phyloP scores from a whole-genome alignment of 2,329 filamentous ascomycete genomes.

The Drechslerella stenobrocha region DNA sequence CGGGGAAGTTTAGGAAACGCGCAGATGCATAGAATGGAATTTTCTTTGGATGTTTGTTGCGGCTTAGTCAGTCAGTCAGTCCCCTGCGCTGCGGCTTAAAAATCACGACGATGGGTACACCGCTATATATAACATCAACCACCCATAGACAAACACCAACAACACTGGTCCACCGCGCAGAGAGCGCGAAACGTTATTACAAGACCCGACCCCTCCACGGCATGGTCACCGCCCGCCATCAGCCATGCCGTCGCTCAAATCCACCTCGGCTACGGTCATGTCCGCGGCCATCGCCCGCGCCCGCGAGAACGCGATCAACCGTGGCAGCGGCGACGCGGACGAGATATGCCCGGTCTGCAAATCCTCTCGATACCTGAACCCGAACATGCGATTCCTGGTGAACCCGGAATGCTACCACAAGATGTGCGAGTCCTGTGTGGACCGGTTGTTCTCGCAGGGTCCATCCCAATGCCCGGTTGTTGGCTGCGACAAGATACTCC shows the following conservation, averaged over 20 bases:
- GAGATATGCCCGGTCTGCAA: slow-evolving; percentile 98
- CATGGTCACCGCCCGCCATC: slow-evolving; percentile 14
- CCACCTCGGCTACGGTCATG: slow-evolving; percentile 5
- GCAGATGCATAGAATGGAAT: slow-evolving; percentile 17
- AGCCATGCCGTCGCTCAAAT: slow-evolving; percentile 28
- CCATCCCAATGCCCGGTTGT: slow-evolving; percentile 91
- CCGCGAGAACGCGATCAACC: slow-evolving; percentile 43
- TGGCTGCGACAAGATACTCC: slow-evolving; percentile 81
- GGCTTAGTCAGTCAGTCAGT: slow-evolving; percentile 8
- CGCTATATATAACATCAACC: no score
- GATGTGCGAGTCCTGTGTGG: slow-evolving; percentile 96
- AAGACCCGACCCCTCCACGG: slow-evolving; percentile 1
- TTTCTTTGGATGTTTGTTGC: slow-evolving; percentile 5
- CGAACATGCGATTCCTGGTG: slow-evolving; percentile 90
- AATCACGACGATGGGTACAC: slow-evolving; percentile 29
- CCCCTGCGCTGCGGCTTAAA: slow-evolving; percentile 42
- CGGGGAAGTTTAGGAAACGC: neutral
- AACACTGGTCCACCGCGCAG: no score
- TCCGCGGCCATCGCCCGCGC: slow-evolving; percentile 39
- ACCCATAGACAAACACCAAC: no score
- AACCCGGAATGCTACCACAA: slow-evolving; percentile 99
- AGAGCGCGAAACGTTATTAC: slow-evolving; percentile 8
- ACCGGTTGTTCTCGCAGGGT: slow-evolving; percentile 87
- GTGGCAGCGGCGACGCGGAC: slow-evolving; percentile 52
- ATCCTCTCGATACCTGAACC: slow-evolving; percentile 91